Evolutionary conservation across 2,329 filamentous ascomycete genomes (phyloP).

Genomic region (Rasamsonia emersonii): DNA sequence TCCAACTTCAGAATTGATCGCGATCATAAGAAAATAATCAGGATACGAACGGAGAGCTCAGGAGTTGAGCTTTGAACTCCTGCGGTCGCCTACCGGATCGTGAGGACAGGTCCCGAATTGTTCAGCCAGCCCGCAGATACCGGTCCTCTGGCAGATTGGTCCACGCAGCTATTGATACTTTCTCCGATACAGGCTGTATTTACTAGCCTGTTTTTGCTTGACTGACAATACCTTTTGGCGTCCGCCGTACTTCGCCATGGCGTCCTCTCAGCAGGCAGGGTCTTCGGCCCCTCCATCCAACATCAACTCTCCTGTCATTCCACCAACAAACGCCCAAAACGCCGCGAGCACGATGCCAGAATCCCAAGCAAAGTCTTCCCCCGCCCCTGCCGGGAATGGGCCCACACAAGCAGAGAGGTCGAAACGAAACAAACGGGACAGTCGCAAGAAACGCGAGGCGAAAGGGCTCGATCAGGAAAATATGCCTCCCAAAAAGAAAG

Average conservation of each 20-base stretch:
- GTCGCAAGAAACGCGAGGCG: constrained; percentile 36
- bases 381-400: constrained; percentile 21
- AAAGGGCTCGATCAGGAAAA: constrained; percentile 32
- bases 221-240: neutral
- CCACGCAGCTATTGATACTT: no score
- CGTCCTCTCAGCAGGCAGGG: constrained; percentile 22
- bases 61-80: no score
- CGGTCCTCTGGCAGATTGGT: no score
- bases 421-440: constrained; percentile 36
- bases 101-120: no score
- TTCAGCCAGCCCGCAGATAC: no score
- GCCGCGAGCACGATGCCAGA: constrained; percentile 21
- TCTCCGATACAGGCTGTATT: no score
- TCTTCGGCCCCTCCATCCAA: constrained; percentile 29
- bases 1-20: no score
- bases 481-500: constrained; percentile 28
- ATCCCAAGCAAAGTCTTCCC: constrained; percentile 24
- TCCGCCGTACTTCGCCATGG: constrained; percentile 15
- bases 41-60: no score
- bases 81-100: no score
- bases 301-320: constrained; percentile 26
- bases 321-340: constrained; percentile 20
- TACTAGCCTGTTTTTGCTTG: no score
- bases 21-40: no score
- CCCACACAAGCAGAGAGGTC: constrained; percentile 25